Percentiles rank a stretch among this genome's conserved stretches.
Evolutionary conservation across 73 alveolate species (phyloP).

Genomic region (Paramecium tetraurelia): DNA sequence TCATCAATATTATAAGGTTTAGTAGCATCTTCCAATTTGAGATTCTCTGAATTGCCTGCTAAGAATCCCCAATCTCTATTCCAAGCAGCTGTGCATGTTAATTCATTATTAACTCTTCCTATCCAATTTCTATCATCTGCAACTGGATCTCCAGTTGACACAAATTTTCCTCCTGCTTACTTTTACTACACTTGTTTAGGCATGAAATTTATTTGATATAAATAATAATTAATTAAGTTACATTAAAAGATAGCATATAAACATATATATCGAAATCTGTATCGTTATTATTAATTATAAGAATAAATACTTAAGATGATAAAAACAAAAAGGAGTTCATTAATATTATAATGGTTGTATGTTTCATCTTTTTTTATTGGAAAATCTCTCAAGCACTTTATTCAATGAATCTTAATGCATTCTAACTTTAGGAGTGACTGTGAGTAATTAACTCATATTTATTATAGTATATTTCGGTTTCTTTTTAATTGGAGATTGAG

Average conservation of each 20-base stretch:
- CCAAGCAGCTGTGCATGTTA: slow-evolving; percentile 63
- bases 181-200: slow-evolving; percentile 29
- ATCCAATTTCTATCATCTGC: slow-evolving; percentile 68
- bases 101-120: slow-evolving; percentile 60
- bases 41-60: slow-evolving; percentile 61
- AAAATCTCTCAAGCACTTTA: slow-evolving; percentile 1
- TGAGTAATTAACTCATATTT: not conserved
- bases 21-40: slow-evolving; percentile 60
- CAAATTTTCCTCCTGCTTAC: slow-evolving; percentile 60
- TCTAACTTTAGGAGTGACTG: not conserved
- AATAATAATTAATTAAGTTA: not conserved
- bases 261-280: not conserved
- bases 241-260: not conserved
- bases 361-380: slow-evolving; percentile 1
- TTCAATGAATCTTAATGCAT: not conserved
- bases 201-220: not conserved
- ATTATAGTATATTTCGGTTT: slow-evolving; percentile 15
- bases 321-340: not conserved
- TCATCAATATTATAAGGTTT: slow-evolving; percentile 59
- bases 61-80: slow-evolving; percentile 65
- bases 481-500: slow-evolving; percentile 2
- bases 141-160: slow-evolving; percentile 56
- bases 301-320: not conserved
- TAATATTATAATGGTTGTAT: not conserved
- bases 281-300: not conserved